Evolutionary conservation across 2,329 filamentous ascomycete genomes (phyloP).

Genomic region (Ambrosiella beaveri): DNA sequence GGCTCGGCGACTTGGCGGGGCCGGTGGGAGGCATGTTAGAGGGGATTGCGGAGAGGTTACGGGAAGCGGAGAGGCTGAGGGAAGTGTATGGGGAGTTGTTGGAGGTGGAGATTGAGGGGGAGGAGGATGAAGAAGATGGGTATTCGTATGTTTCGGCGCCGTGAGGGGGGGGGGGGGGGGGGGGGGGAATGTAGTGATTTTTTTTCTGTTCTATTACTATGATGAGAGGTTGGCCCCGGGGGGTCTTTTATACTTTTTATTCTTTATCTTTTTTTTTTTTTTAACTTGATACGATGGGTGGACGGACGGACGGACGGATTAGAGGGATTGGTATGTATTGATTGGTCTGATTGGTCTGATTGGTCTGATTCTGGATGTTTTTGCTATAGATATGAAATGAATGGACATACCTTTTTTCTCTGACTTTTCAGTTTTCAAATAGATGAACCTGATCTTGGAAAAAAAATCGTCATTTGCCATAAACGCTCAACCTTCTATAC

Average conservation of each 20-base stretch:
- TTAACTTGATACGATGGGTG: not conserved
- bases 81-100: not conserved
- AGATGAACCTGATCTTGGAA: too few relatives aligned
- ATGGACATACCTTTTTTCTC: too few relatives aligned
- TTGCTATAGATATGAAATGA: too few relatives aligned
- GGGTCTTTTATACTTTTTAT: not conserved
- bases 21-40: conserved; percentile 57
- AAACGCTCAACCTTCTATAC: too few relatives aligned
- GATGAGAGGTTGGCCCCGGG: not conserved
- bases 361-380: too few relatives aligned
- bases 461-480: too few relatives aligned
- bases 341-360: not conserved
- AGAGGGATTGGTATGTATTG: not conserved
- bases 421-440: too few relatives aligned
- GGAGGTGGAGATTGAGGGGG: not conserved
- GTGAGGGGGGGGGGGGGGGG: not conserved
- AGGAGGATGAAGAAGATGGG: not conserved
- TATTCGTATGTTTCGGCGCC: conserved; percentile 1
- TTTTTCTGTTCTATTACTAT: not conserved
- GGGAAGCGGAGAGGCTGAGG: not conserved
- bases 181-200: not conserved
- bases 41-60: not conserved
- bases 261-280: not conserved
- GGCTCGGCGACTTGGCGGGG: conserved; percentile 55
- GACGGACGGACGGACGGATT: not conserved